Percentiles rank a stretch among this genome's conserved stretches.
Conservation (phyloP, 2,329 filamentous ascomycete genomes). For the Geosmithia putterillii region DNA sequence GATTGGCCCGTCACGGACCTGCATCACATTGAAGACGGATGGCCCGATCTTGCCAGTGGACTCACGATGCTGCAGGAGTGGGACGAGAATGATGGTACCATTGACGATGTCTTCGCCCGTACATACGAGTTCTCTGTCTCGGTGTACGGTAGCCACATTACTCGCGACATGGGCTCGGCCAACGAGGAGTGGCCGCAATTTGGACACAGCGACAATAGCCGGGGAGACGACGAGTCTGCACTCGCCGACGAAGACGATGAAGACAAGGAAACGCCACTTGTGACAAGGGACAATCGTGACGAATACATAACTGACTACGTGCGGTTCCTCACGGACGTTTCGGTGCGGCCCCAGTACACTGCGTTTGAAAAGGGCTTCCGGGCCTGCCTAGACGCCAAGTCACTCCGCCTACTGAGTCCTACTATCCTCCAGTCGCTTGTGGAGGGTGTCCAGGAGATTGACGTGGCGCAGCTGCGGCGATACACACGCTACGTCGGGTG, state of each 20-base stretch:
- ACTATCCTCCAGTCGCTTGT: constrained; percentile 62
- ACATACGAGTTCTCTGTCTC: constrained; percentile 75
- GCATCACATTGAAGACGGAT: constrained; percentile 73
- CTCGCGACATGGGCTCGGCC: constrained; percentile 38
- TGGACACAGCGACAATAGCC: neutral
- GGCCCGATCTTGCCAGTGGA: constrained; percentile 69
- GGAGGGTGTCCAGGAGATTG: constrained; percentile 73
- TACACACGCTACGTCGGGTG: constrained; percentile 75
- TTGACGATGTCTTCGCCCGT: constrained; percentile 70
- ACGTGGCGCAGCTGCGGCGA: constrained; percentile 58
- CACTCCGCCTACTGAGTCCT: constrained; percentile 60
- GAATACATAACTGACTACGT: constrained; percentile 79
- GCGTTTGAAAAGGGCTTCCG: constrained; percentile 77
- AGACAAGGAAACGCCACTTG: constrained; percentile 50
- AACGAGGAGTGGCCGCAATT: constrained; percentile 33
- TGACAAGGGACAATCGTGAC: constrained; percentile 68
- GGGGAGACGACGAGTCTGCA: constrained; percentile 17
- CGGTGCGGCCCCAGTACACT: constrained; percentile 62
- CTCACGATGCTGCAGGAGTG: constrained; percentile 64
- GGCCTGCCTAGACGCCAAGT: constrained; percentile 57
- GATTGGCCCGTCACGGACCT: constrained; percentile 56
- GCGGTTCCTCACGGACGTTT: constrained; percentile 66
- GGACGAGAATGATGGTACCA: constrained; percentile 60
- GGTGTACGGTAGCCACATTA: constrained; percentile 43
- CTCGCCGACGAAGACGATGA: constrained; percentile 36